Evolutionary conservation across 169 alveolate genomes (phyloP).

Genomic region (Plasmodium malariae): DNA sequence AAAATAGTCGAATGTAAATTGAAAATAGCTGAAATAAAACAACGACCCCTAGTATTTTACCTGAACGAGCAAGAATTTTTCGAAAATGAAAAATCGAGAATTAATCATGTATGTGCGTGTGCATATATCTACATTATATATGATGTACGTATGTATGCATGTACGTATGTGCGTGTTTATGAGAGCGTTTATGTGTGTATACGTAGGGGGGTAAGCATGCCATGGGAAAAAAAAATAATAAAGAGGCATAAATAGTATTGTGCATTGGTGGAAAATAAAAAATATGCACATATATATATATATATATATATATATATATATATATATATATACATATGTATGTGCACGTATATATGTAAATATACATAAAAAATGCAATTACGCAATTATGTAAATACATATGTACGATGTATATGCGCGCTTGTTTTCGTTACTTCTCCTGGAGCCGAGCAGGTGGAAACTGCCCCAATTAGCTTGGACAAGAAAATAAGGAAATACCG

Average conservation of each 20-base stretch:
- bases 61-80: conserved; percentile 17
- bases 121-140: neutral
- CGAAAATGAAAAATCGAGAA: neutral
- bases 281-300: neutral
- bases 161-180: too few species aligned
- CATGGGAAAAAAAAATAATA: neutral
- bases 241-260: too few species aligned
- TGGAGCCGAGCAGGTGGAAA: conserved; percentile 55
- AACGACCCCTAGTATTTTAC: conserved; percentile 45
- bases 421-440: conserved; percentile 26
- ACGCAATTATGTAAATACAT: too few species aligned
- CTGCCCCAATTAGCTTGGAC: conserved; percentile 77
- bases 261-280: too few species aligned
- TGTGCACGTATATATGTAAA: neutral
- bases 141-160: neutral
- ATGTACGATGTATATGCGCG: too few species aligned
- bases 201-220: too few species aligned
- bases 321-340: neutral
- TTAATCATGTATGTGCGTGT: neutral
- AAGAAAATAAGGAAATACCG: conserved; percentile 56
- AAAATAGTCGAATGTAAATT: conserved; percentile 48
- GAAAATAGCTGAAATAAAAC: conserved; percentile 49
- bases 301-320: neutral
- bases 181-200: too few species aligned
- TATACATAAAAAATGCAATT: neutral